Evolutionary conservation across 2,329 filamentous ascomycete species (phyloP).

Genomic region (Microsporum ferrugineum): DNA sequence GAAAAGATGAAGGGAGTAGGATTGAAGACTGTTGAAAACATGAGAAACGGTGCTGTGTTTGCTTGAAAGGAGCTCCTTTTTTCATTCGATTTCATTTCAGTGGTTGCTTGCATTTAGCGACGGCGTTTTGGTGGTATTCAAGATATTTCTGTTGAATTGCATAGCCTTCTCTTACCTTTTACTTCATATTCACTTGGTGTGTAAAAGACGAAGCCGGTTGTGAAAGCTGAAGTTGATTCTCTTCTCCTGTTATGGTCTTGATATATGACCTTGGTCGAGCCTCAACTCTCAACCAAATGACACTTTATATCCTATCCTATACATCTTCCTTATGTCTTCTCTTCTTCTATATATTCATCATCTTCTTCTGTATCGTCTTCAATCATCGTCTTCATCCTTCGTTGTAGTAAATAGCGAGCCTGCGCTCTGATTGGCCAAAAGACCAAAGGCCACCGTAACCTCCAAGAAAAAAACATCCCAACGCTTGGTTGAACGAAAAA

Average conservation of each 20-base stretch:
- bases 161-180: background rate
- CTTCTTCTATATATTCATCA: background rate
- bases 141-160: background rate
- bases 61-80: background rate
- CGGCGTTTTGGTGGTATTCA: background rate
- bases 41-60: slow-evolving; percentile 33
- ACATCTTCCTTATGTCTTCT: too few relatives aligned
- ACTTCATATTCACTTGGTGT: too few relatives aligned
- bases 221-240: too few relatives aligned
- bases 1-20: slow-evolving; percentile 36
- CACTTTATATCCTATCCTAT: too few relatives aligned
- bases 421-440: background rate
- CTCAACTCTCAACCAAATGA: too few relatives aligned
- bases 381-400: background rate
- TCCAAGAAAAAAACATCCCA: slow-evolving; percentile 1
- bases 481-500: background rate
- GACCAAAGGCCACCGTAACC: slow-evolving; percentile 10
- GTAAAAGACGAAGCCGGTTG: too few relatives aligned
- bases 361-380: background rate
- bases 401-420: background rate
- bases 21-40: slow-evolving; percentile 36
- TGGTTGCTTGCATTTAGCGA: background rate
- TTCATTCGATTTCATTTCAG: background rate
- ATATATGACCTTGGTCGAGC: too few relatives aligned
- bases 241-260: too few relatives aligned